Base-by-base conservation (phyloP, 768 basidiomycete species). In the Suillus ampliporus region DNA sequence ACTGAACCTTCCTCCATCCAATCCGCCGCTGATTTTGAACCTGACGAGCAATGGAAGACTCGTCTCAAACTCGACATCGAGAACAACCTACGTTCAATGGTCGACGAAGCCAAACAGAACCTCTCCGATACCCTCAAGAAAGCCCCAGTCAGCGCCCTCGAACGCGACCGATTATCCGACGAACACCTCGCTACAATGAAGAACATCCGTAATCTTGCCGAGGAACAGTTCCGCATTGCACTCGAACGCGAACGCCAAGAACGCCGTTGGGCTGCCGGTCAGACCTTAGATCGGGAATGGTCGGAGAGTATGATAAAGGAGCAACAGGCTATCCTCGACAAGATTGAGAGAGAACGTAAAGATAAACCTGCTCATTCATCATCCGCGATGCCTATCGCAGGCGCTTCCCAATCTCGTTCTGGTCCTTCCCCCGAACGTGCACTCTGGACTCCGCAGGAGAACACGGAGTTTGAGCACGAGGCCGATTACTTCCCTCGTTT, bases 41-140 rank as follows among this genome's bases (percentile, higher is more conserved):
- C 85, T 4, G 82, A 85, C 73, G 81, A 83, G 2, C 74, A 78
- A 62, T 88, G 87, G 86, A 88, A 86, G 70, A 70, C 67, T 38
- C 61, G 67, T 2, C 75, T 85, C 67, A 77, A 70, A 68, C 78
- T 80, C 44, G 78, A 80, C 68, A 89, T 92, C 68, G 84, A 86
- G 66, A 77, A 79, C 2, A 76, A 76, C 9, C 69, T 80, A 56
- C 69, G 65, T 41, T 68, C 73, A 51, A 72, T 74, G 65, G 82
- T 89, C 63, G 82, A 87, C 60, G 89, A 89, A 63, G 85, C 90
- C 21, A 87, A 87, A 74, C 81, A 85, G 61, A 85, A 84, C 62
- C 74, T 85, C 41, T 80, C 85, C 40, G 73, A 76, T 17, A 82
- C 86, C 70, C 76, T 91, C 15, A 78, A 79, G 69, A 73, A 81